These are phyloP conservation scores for Ophiocordyceps polyrhachis-furcata DNA, from an alignment of 2,329 filamentous ascomycete genomes.

Conservation along the genomic window DNA sequence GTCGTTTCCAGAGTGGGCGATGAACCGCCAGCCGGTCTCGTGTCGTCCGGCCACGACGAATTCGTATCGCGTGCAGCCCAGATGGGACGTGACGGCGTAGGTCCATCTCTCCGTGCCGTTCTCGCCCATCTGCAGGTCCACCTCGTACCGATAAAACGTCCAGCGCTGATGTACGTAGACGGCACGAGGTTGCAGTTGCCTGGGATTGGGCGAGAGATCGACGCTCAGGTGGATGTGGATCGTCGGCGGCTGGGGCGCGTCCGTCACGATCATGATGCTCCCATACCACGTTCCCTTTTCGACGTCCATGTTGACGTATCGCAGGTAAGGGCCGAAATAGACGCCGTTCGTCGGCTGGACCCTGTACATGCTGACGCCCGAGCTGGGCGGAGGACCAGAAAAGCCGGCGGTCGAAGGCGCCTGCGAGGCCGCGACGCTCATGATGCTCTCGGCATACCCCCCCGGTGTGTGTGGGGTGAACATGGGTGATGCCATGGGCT, in stretches of 20 bases:
- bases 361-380: constrained; percentile 88
- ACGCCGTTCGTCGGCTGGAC: constrained; percentile 87
- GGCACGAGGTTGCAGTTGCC: constrained; percentile 62
- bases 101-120: constrained; percentile 74
- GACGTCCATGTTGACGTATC: constrained; percentile 94
- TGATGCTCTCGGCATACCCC: constrained; percentile 64
- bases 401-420: constrained; percentile 69
- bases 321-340: constrained; percentile 90
- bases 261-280: constrained; percentile 83
- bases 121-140: constrained; percentile 82
- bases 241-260: constrained; percentile 79
- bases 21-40: constrained; percentile 88
- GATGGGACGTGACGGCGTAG: constrained; percentile 89
- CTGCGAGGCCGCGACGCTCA: constrained; percentile 57
- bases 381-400: constrained; percentile 68
- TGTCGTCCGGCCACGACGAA: constrained; percentile 83
- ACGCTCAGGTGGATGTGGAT: constrained; percentile 86
- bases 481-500: constrained; percentile 53
- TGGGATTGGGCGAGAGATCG: constrained; percentile 82
- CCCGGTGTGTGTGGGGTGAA: constrained; percentile 64
- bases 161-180: constrained; percentile 85
- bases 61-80: constrained; percentile 95
- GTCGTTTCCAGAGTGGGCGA: constrained; percentile 91
- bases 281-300: constrained; percentile 83
- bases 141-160: constrained; percentile 89